Conservation (phyloP, 2,329 filamentous ascomycete genomes). For the Colletotrichum cordylinicola region DNA sequence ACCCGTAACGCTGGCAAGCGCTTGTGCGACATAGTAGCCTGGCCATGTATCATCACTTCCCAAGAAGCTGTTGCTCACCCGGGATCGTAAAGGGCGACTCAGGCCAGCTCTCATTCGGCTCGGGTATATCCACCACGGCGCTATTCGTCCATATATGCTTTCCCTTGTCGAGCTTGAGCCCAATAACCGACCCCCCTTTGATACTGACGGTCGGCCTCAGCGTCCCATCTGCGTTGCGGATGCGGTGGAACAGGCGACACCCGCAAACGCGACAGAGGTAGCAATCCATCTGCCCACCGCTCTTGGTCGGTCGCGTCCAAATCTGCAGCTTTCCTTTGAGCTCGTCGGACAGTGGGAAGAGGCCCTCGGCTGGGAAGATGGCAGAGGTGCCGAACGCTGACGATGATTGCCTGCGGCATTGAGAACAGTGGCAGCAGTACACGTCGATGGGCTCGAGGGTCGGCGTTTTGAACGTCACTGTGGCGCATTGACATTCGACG, state of each 20-base stretch:
- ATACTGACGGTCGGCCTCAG: constrained; percentile 43
- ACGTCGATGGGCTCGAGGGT: constrained; percentile 38
- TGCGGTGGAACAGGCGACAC: constrained; percentile 52
- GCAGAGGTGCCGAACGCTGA: constrained; percentile 53
- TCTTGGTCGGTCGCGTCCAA: constrained; percentile 44
- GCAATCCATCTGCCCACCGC: constrained; percentile 47
- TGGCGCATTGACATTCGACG: constrained; percentile 45
- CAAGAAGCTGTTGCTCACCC: background rate
- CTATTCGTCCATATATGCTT: constrained; percentile 51
- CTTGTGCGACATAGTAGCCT: background rate
- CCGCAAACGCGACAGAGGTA: constrained; percentile 49
- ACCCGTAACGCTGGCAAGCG: background rate
- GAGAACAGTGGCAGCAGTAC: constrained; percentile 52
- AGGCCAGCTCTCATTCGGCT: constrained; percentile 26
- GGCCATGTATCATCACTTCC: background rate
- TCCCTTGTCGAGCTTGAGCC: constrained; percentile 42
- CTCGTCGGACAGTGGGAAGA: constrained; percentile 43
- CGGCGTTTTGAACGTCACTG: constrained; percentile 40
- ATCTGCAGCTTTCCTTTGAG: constrained; percentile 36
- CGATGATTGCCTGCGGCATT: constrained; percentile 49
- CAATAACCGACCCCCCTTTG: constrained; percentile 52
- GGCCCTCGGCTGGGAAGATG: constrained; percentile 43
- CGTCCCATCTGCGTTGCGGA: constrained; percentile 40
- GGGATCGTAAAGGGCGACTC: constrained; percentile 10
- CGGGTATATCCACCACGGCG: constrained; percentile 50